These are phyloP conservation scores for Cladosporium cucumerinum DNA, from an alignment of 2,329 filamentous ascomycete genomes.

Conservation along the genomic window DNA sequence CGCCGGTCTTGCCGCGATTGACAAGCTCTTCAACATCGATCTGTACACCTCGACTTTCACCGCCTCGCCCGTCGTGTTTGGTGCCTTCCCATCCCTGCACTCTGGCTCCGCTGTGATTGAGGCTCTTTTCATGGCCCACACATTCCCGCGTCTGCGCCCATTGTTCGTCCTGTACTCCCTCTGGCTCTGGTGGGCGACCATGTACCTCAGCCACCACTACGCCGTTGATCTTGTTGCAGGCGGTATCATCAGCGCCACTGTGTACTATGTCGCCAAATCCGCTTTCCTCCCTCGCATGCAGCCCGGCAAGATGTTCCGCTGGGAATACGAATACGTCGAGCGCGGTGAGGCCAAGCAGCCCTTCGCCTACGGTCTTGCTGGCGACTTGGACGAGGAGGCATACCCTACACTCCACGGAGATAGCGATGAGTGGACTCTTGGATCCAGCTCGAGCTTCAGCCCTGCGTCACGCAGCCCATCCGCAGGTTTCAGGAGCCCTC, in stretches of 20 bases:
- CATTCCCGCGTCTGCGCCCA: slow-evolving; percentile 78
- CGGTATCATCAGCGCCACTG: slow-evolving; percentile 59
- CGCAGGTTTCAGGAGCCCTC: slow-evolving; percentile 43
- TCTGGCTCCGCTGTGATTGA: slow-evolving; percentile 85
- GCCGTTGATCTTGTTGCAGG: slow-evolving; percentile 89
- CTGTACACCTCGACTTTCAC: slow-evolving; percentile 92
- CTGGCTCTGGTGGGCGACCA: slow-evolving; percentile 98
- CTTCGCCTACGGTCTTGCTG: slow-evolving; percentile 54
- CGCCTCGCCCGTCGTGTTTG: slow-evolving; percentile 86
- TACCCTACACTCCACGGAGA: slow-evolving; percentile 51
- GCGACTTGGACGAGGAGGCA: slow-evolving; percentile 50
- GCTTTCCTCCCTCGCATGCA: slow-evolving; percentile 81
- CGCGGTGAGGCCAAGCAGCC: slow-evolving; percentile 59
- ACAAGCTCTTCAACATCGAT: slow-evolving; percentile 84
- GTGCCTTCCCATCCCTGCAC: slow-evolving; percentile 90
- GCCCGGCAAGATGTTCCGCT: slow-evolving; percentile 78
- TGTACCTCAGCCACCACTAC: slow-evolving; percentile 97
- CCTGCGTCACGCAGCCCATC: slow-evolving; percentile 61
- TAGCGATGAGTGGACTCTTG: slow-evolving; percentile 87
- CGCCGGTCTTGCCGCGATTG: slow-evolving; percentile 82
- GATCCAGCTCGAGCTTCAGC: slow-evolving; percentile 74
- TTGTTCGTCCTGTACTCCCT: slow-evolving; percentile 79
- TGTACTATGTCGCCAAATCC: slow-evolving; percentile 78
- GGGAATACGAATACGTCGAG: slow-evolving; percentile 95
- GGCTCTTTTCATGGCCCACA: slow-evolving; percentile 87